These are phyloP conservation scores for Diaporthe sp. DNA, from an alignment of 2,329 filamentous ascomycete genomes.

Conservation along the genomic window DNA sequence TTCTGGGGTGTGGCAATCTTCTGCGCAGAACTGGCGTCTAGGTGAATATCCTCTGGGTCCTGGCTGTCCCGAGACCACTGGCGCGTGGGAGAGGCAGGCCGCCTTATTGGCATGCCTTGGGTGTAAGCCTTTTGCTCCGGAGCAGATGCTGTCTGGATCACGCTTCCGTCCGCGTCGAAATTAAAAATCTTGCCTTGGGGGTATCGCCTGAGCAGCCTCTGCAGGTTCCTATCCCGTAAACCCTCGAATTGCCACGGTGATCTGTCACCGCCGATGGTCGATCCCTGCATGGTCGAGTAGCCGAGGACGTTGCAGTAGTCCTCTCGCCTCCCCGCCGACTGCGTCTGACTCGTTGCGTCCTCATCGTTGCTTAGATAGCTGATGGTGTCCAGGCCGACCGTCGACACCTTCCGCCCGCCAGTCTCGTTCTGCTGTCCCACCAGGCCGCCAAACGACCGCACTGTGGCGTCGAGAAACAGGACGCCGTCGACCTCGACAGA, in stretches of 20 bases:
- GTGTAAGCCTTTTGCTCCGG: slow-evolving; percentile 44
- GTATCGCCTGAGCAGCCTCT: slow-evolving; percentile 58
- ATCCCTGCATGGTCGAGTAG: slow-evolving; percentile 53
- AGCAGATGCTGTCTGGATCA: slow-evolving; percentile 31
- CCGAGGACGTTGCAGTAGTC: slow-evolving; percentile 54
- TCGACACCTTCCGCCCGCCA: slow-evolving; percentile 23
- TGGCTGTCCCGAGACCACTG: slow-evolving; percentile 27
- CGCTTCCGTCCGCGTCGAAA: slow-evolving; percentile 55
- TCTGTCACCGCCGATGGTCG: slow-evolving; percentile 51
- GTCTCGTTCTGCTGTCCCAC: slow-evolving; percentile 43
- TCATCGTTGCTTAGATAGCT: slow-evolving; percentile 40
- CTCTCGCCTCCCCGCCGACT: slow-evolving; percentile 29
- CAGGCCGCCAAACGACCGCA: slow-evolving; percentile 49
- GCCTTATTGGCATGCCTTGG: neutral
- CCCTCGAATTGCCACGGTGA: slow-evolving; percentile 41
- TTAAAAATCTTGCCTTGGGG: slow-evolving; percentile 62
- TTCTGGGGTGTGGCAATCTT: neutral
- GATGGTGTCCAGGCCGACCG: slow-evolving; percentile 33
- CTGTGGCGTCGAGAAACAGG: slow-evolving; percentile 52
- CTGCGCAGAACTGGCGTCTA: neutral
- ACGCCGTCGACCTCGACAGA: slow-evolving; percentile 59
- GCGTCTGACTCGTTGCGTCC: slow-evolving; percentile 34
- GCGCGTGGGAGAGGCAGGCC: slow-evolving; percentile 11
- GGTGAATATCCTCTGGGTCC: slow-evolving; percentile 21
- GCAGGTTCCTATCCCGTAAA: slow-evolving; percentile 57